Percentiles rank a stretch among this genome's conserved stretches.
These are phyloP conservation scores for Nemania sp. DNA, from an alignment of 2,329 filamentous ascomycete genomes.

Conservation along the genomic window DNA sequence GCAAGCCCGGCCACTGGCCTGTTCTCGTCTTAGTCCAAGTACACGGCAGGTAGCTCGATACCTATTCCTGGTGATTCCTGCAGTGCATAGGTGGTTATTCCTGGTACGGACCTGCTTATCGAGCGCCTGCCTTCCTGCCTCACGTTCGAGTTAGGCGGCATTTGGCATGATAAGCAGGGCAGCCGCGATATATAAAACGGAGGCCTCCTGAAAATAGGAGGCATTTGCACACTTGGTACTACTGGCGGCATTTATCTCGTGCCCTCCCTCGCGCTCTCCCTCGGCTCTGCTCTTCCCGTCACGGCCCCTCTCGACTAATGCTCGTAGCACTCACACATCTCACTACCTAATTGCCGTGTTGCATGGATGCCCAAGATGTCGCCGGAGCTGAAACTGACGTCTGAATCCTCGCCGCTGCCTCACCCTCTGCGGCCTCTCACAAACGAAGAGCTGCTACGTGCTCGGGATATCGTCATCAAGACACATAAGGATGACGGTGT, in stretches of 20 bases:
- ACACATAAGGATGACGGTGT: slow-evolving; percentile 31
- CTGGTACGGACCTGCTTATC: too few relatives aligned
- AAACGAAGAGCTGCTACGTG: slow-evolving; percentile 33
- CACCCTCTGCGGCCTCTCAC: slow-evolving; percentile 39
- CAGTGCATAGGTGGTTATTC: too few relatives aligned
- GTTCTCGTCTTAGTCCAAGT: not conserved
- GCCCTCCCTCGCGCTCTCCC: not conserved
- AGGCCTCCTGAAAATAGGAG: slow-evolving; percentile 3
- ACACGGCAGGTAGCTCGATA: not conserved
- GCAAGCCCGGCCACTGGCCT: not conserved
- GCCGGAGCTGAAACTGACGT: slow-evolving; percentile 6
- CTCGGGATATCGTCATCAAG: slow-evolving; percentile 33
- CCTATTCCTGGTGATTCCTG: too few relatives aligned
- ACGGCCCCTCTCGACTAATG: not conserved
- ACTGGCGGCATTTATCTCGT: slow-evolving; percentile 1
- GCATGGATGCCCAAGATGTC: slow-evolving; percentile 9
- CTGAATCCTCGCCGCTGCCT: slow-evolving; percentile 10
- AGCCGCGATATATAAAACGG: slow-evolving; percentile 7
- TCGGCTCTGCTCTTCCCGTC: not conserved
- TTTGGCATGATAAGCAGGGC: slow-evolving; percentile 13
- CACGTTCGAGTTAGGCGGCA: not conserved
- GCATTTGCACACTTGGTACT: slow-evolving; percentile 7
- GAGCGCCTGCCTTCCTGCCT: slow-evolving; percentile 1
- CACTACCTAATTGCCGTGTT: not conserved
- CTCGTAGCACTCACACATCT: not conserved